Percentiles rank a stretch among this genome's conserved stretches.
These are phyloP conservation scores for Vitis hybrid DNA, from an alignment of 177 flowering plant genomes.

Conservation along the genomic window DNA sequence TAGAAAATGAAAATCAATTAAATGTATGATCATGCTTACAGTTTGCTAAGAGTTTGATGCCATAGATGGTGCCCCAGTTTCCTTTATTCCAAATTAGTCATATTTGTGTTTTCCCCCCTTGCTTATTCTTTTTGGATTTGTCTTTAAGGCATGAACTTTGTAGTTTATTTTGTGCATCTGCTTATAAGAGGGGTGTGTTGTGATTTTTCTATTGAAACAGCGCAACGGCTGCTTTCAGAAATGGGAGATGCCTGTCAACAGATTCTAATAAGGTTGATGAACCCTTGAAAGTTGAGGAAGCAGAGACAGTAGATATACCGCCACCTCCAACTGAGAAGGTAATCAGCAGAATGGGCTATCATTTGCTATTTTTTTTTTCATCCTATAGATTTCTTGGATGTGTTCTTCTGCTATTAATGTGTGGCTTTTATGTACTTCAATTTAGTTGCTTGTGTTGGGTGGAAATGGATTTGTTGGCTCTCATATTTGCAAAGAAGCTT, in stretches of 20 bases:
- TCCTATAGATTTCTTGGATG: neutral
- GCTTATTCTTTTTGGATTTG: neutral
- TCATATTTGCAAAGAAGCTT: slow-evolving; percentile 82
- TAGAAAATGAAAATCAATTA: too few species aligned
- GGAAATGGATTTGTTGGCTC: slow-evolving; percentile 99
- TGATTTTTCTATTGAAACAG: slow-evolving; percentile 26
- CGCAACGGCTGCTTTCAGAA: slow-evolving; percentile 28
- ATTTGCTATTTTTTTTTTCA: neutral
- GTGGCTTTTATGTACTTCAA: slow-evolving; percentile 6
- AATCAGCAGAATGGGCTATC: neutral
- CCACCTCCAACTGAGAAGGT: slow-evolving; percentile 91
- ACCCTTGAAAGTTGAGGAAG: slow-evolving; percentile 82
- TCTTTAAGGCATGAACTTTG: neutral
- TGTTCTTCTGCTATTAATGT: neutral
- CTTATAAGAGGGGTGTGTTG: neutral
- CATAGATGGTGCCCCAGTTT: too few species aligned
- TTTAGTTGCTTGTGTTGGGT: slow-evolving; percentile 89
- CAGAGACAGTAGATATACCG: slow-evolving; percentile 79
- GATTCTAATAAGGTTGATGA: slow-evolving; percentile 69
- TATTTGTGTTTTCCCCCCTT: neutral
- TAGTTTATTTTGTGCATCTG: neutral
- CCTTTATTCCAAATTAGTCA: too few species aligned
- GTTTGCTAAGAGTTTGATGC: too few species aligned
- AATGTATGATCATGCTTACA: too few species aligned
- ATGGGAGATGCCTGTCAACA: slow-evolving; percentile 59